A percentile compares a stretch with the other conserved stretches of the same genome.
Evolutionary conservation across 2,329 filamentous ascomycete genomes (phyloP).

Genomic region (Xenosphaeropsis pyriputrescens): DNA sequence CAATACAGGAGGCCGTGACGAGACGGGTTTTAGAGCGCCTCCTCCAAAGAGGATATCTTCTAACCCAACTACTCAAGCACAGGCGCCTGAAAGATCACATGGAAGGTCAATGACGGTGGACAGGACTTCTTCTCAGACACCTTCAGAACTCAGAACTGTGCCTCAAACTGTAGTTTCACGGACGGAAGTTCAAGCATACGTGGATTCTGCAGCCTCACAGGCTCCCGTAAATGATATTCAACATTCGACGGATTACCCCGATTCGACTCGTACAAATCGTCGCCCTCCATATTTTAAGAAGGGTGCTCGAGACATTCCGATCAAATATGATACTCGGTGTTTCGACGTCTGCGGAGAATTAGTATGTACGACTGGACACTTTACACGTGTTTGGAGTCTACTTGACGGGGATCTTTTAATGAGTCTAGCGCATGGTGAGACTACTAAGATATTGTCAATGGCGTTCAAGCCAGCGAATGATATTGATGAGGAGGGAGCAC

Average conservation of each 20-base stretch:
- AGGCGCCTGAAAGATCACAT: constrained; percentile 26
- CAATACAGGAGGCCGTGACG: not conserved
- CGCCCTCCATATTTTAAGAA: constrained; percentile 63
- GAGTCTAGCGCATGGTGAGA: constrained; percentile 73
- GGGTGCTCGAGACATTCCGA: constrained; percentile 61
- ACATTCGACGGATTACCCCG: constrained; percentile 52
- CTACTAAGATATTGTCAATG: constrained; percentile 65
- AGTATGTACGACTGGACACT: constrained; percentile 72
- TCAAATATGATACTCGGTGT: constrained; percentile 74
- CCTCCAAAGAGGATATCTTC: constrained; percentile 29
- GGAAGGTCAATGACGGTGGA: constrained; percentile 36
- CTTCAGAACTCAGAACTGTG: constrained; percentile 21
- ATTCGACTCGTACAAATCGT: constrained; percentile 72
- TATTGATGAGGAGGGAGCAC: constrained; percentile 65
- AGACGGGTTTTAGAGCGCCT: constrained; percentile 9
- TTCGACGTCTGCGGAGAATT: constrained; percentile 82
- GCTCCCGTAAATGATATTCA: constrained; percentile 1
- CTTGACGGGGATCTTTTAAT: constrained; percentile 68
- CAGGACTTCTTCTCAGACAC: constrained; percentile 22
- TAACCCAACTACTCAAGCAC: constrained; percentile 28
- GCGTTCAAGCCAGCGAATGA: constrained; percentile 72
- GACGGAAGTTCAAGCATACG: too few species aligned
- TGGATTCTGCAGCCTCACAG: too few species aligned
- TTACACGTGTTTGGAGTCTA: constrained; percentile 82
- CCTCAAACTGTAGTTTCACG: constrained; percentile 3